Base-by-base conservation (phyloP, 257 asterid species). In the Leptodermis oblonga region DNA sequence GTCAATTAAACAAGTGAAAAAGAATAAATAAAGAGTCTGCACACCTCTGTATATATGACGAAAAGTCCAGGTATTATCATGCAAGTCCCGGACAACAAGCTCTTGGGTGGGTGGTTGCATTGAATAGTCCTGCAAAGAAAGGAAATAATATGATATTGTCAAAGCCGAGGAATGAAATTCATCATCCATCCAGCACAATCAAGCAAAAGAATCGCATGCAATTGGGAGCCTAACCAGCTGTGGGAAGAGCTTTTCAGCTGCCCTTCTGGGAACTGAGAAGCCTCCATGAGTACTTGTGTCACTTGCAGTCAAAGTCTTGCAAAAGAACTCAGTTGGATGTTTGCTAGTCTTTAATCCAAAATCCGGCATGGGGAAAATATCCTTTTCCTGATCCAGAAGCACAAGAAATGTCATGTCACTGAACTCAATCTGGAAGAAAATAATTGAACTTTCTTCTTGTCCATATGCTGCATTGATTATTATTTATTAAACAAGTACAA, bases 201-300 rank as follows among this genome's bases (percentile, higher is more conserved):
- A 39, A 7, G 68, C 25, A 49, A 55, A 62, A 56, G 58, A 2
- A 46, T 65, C 13, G 51, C 26, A 61, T 42, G 41, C 48, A 10
- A 34, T 3, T 28, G 23, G 11, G 62, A 77, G 37, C 33, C 86
- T 55, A 67, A 93, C 98, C 86, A 93, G 72, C 67, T 79, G 94
- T 3, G 97, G 98, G 30, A 93, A 93, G 69, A 93, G 95, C 74
- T 93, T 93, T 65, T 93, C 98, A 8, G 98, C 98, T 58, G 98
- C 96, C 72, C 97, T 81, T 23, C 97, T 86, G 37, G 98, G 98
- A 62, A 93, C 98, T 4, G 98, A 93, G 77, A 93, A 93, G 42
- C 98, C 98, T 30, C 98, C 98, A 37, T 93, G 98, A 7, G 97
- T 93, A 85, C 98, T 92, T 17, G 98, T 92, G 73, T 92, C 98